phyloP scores from a whole-genome alignment of 1,139 yeast genomes.

The Diutina sp. region DNA sequence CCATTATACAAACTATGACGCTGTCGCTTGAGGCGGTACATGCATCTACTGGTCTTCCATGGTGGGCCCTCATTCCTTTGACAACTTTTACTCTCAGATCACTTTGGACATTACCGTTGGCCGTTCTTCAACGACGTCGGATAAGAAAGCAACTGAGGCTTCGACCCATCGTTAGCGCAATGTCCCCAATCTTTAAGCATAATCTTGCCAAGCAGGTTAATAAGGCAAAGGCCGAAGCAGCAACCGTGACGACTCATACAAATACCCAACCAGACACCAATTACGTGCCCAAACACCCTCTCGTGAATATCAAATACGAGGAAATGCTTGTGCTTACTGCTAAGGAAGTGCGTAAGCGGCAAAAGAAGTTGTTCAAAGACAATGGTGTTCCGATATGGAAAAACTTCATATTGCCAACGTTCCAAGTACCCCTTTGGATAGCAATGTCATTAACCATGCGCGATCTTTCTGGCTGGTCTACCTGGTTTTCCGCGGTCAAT shows the following conservation, averaged over 20 bases:
- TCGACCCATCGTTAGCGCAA: conserved; percentile 58
- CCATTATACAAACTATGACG: conserved; percentile 17
- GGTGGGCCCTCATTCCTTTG: conserved; percentile 75
- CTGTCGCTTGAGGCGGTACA: conserved; percentile 37
- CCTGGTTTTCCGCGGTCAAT: conserved; percentile 31
- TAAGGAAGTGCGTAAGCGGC: conserved; percentile 68
- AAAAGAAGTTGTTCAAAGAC: conserved; percentile 51
- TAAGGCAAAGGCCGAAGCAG: conserved; percentile 17
- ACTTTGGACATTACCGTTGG: conserved; percentile 63
- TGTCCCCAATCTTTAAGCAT: conserved; percentile 61
- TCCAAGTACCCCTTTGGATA: conserved; percentile 87
- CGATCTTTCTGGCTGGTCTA: conserved; percentile 62
- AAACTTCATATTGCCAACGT: conserved; percentile 55
- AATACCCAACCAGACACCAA: conserved; percentile 6
- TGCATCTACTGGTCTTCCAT: conserved; percentile 50
- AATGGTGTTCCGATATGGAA: conserved; percentile 74
- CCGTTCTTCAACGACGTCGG: conserved; percentile 57
- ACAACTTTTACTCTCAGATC: conserved; percentile 57
- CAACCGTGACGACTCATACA: background rate
- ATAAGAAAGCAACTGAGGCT: conserved; percentile 59
- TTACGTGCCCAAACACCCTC: conserved; percentile 11
- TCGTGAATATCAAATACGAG: conserved; percentile 52
- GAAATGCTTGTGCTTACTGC: conserved; percentile 62
- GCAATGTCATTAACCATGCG: conserved; percentile 66
- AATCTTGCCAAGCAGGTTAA: conserved; percentile 52